Evolutionary conservation across 2,329 filamentous ascomycete species (phyloP), one percentile per base, ranked within the genome.

Genomic region (Ophiostoma himal-ulmi): DNA sequence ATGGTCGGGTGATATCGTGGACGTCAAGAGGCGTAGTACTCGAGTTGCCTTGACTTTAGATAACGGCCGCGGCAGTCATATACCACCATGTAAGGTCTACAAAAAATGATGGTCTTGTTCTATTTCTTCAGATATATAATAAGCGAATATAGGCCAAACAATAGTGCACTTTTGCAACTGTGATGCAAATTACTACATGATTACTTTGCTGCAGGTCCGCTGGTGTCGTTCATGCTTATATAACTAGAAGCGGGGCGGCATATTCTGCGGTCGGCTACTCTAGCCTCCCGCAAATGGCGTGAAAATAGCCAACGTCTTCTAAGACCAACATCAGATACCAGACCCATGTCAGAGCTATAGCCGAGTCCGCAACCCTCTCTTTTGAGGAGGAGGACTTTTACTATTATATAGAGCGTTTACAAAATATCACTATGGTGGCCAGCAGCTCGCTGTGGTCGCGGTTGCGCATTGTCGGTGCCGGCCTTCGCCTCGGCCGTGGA

Each of bases 361-460:
- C 62, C 37, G 22, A n/a, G 30, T 11, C 13, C 36, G 37, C 52
- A 11, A 37, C 52, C 37, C 41, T 44, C 66, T 39, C 54, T 54
- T 36, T 30, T 11, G 54, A 41, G 52, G 36, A 54, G 44, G 66
- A 68, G 62, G 34, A 65, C 62, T 13, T 13, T 44, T 10, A 14
- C 5, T 13, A 11, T 26, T 17, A n/a, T 20, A 3, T 13, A n/a
- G 10, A 22, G 6, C 34, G 14, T 11, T 10, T n/a, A 30, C 20
- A 8, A 34, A 65, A 4, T n/a, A 1, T 22, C 34, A 39, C 14
- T 22, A 65, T 65, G 62, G 6, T n/a, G 11, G 69, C 68, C 4
- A 62, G 37, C 30, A 41, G 68, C 52, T 68, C 65, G 57, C 57
- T 74, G 62, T 72, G 72, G 72, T 60, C 69, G 70, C 71, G 71